phyloP scores from a whole-genome alignment of 352 stramenopile species.

The Globisporangium middletonii region DNA sequence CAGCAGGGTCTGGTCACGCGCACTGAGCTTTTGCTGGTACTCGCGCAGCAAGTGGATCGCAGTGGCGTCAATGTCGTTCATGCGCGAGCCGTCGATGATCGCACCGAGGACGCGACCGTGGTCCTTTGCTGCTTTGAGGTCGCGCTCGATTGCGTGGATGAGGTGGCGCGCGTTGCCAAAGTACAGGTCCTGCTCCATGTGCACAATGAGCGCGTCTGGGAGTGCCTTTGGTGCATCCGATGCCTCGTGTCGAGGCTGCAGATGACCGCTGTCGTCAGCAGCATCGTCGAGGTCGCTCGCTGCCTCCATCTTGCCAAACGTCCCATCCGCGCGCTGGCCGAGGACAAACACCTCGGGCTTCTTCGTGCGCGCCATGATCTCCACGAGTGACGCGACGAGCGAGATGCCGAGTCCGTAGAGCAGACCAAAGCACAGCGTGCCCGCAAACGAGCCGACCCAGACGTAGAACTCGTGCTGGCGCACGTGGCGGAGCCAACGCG shows the following conservation, averaged over 20 bases:
- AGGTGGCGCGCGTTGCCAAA: constrained; percentile 69
- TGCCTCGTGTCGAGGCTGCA: not conserved
- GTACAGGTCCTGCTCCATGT: constrained; percentile 62
- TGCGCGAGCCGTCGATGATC: constrained; percentile 26
- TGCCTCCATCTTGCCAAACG: constrained; percentile 23
- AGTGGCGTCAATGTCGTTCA: constrained; percentile 15
- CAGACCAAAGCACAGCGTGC: constrained; percentile 43
- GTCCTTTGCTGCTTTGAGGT: constrained; percentile 27
- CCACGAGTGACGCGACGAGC: constrained; percentile 49
- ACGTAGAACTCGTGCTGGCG: constrained; percentile 60
- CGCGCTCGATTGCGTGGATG: constrained; percentile 41
- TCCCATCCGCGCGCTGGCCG: constrained; percentile 28
- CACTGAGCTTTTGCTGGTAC: constrained; percentile 5
- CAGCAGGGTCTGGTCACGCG: constrained; percentile 7
- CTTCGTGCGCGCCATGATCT: constrained; percentile 63
- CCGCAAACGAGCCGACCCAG: constrained; percentile 42
- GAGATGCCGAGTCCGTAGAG: constrained; percentile 44
- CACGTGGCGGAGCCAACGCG: constrained; percentile 72
- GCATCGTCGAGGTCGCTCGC: not conserved
- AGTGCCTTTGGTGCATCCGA: constrained; percentile 12
- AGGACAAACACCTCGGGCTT: constrained; percentile 39
- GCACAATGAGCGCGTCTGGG: constrained; percentile 46
- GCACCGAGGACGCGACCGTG: constrained; percentile 19
- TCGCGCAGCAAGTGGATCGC: constrained; percentile 14
- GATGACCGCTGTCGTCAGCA: not conserved